These are phyloP conservation scores for Byssochlamys sp. DNA, from an alignment of 2,329 filamentous ascomycete species.

Conservation along the genomic window DNA sequence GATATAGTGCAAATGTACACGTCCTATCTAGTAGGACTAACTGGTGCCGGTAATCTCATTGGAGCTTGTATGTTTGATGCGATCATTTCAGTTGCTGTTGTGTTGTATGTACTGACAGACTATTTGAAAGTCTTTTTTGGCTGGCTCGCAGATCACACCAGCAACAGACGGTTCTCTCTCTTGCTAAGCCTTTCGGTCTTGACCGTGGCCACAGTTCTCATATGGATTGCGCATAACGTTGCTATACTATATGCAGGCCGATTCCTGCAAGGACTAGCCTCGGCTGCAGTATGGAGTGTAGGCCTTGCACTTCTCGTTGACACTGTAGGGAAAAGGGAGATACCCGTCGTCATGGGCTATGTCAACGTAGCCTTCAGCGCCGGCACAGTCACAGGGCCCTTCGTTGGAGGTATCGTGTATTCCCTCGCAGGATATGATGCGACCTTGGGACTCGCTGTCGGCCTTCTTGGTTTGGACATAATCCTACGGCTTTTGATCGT, in stretches of 20 bases:
- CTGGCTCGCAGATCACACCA: constrained; percentile 34
- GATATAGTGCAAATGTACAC: neutral
- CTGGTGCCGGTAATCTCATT: neutral
- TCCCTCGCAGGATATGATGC: neutral
- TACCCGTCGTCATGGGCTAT: constrained; percentile 52
- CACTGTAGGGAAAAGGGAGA: constrained; percentile 47
- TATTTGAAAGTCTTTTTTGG: neutral
- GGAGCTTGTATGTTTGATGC: neutral
- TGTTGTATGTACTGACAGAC: neutral
- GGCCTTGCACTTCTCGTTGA: constrained; percentile 51
- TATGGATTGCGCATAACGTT: constrained; percentile 43
- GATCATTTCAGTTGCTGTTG: neutral
- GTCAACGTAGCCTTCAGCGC: constrained; percentile 45
- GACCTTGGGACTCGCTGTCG: constrained; percentile 27
- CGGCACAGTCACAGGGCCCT: constrained; percentile 48
- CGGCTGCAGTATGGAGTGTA: constrained; percentile 52
- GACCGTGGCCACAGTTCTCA: constrained; percentile 44
- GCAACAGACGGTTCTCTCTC: constrained; percentile 48
- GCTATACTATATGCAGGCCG: constrained; percentile 43
- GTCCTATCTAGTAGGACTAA: neutral
- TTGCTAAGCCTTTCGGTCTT: constrained; percentile 46
- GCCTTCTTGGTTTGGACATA: constrained; percentile 10
- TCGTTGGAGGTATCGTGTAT: constrained; percentile 51
- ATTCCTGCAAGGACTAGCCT: constrained; percentile 48
- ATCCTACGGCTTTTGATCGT: neutral